Evolutionary conservation across 345 rosid species (phyloP).

Genomic region (Pistacia vera): DNA sequence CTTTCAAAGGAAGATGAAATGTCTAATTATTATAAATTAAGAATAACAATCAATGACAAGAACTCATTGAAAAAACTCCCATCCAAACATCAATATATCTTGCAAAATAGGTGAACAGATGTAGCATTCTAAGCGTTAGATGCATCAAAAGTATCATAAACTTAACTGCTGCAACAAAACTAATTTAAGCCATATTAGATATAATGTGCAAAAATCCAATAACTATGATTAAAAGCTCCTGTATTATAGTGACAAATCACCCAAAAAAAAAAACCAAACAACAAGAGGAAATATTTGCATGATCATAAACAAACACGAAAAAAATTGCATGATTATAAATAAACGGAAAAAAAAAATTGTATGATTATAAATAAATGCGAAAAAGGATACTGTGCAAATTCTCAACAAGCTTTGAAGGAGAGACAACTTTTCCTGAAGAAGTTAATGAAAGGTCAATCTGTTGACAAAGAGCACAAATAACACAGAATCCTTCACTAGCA

Average conservation of each 20-base stretch:
- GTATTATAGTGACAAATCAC: neutral
- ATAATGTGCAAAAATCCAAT: neutral
- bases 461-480: slow-evolving; percentile 43
- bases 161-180: neutral
- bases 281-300: neutral
- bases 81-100: neutral
- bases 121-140: neutral
- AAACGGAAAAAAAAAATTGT: too few relatives aligned
- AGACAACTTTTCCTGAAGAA: slow-evolving; percentile 43
- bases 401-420: slow-evolving; percentile 50
- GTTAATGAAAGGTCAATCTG: slow-evolving; percentile 58
- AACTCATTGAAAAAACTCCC: slow-evolving; percentile 3
- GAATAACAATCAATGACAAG: slow-evolving; percentile 21
- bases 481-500: slow-evolving; percentile 55
- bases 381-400: slow-evolving; percentile 74
- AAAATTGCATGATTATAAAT: neutral
- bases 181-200: neutral
- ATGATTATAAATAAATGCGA: neutral
- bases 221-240: neutral
- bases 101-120: neutral
- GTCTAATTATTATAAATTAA: slow-evolving; percentile 45
- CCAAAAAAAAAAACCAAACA: neutral
- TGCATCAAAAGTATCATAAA: neutral
- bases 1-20: slow-evolving; percentile 58
- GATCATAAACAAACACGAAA: neutral